Conservation (phyloP, 345 rosid genomes). For the Eucalyptus shirleyi region DNA sequence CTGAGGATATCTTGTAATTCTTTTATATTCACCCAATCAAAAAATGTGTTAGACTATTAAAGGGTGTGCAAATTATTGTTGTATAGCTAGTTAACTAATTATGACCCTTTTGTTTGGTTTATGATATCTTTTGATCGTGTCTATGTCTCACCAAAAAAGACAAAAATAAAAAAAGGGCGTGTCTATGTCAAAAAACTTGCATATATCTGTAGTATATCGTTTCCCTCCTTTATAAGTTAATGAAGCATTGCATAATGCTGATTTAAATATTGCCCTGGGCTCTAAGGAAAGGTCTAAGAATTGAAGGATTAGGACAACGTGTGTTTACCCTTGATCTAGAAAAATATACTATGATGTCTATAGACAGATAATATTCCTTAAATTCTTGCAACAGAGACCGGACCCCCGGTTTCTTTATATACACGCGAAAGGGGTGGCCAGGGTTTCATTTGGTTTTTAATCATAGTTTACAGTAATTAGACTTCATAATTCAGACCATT, state of each 20-base stretch:
- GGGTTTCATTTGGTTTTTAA: not conserved
- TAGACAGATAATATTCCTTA: no score
- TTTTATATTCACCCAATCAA: not conserved
- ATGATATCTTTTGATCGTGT: not conserved
- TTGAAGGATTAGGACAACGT: not conserved
- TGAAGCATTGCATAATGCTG: not conserved
- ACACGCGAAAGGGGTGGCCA: not conserved
- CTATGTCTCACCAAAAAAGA: not conserved
- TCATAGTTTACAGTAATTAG: not conserved
- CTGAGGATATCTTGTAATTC: not conserved
- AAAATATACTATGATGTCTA: not conserved
- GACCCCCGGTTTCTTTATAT: not conserved
- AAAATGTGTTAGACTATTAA: no score
- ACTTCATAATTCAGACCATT: not conserved
- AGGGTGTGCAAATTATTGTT: not conserved
- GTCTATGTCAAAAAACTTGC: not conserved
- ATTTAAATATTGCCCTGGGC: not conserved
- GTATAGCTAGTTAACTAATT: not conserved
- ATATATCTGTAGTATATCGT: not conserved
- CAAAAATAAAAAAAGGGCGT: not conserved
- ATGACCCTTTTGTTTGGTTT: not conserved
- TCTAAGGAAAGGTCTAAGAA: not conserved
- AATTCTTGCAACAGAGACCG: not conserved
- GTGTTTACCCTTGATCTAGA: not conserved
- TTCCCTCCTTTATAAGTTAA: not conserved